These are phyloP conservation scores for Amphibolis antarctica DNA, from an alignment of 106 monocot genomes.

Conservation along the genomic window DNA sequence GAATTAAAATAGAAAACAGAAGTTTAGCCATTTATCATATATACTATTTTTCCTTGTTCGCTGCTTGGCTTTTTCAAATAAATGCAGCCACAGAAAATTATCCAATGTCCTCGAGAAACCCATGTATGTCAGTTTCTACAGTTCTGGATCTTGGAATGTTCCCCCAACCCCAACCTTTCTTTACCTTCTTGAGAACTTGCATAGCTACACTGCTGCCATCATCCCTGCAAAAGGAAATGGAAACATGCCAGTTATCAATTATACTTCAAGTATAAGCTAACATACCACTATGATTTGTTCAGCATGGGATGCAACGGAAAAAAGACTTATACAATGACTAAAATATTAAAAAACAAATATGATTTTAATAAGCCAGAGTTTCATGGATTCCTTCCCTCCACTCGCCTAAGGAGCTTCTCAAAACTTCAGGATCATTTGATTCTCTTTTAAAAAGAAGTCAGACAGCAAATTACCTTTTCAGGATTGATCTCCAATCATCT, in stretches of 20 bases:
- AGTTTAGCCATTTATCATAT: background rate
- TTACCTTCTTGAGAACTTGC: slow-evolving; percentile 70
- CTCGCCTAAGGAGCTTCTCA: too few relatives aligned
- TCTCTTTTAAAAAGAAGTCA: too few relatives aligned
- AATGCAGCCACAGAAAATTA: background rate
- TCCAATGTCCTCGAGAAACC: background rate
- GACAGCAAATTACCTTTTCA: slow-evolving; percentile 45
- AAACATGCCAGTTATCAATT: background rate
- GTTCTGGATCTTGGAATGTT: slow-evolving; percentile 33
- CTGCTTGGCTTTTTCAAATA: background rate
- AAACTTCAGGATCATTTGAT: too few relatives aligned
- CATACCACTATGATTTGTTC: background rate
- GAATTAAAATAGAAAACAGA: background rate
- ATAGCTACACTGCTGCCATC: slow-evolving; percentile 70
- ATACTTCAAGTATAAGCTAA: background rate
- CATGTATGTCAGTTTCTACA: slow-evolving; percentile 18
- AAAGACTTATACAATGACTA: background rate
- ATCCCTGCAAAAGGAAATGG: slow-evolving; percentile 45
- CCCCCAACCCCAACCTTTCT: slow-evolving; percentile 91
- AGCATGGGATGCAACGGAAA: too few relatives aligned
- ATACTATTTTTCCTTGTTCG: background rate
- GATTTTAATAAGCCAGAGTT: too few relatives aligned
- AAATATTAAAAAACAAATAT: background rate
- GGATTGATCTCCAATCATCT: slow-evolving; percentile 52
- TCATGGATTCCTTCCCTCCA: too few relatives aligned